Conservation (phyloP, 257 asterid genomes). For the Catharanthus roseus region DNA sequence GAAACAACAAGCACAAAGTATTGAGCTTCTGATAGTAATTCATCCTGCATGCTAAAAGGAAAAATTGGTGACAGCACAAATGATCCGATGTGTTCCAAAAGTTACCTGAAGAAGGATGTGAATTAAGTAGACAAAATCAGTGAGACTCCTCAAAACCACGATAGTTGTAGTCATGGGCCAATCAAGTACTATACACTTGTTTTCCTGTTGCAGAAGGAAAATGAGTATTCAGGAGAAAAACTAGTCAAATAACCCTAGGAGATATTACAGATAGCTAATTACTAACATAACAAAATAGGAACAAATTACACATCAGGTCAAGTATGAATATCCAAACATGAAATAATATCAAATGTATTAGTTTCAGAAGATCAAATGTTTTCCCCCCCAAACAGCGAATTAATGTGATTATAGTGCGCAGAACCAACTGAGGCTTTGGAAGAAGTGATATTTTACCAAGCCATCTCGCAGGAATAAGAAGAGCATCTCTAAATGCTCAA, state of each 20-base stretch:
- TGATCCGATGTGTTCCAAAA: background rate
- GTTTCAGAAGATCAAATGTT: background rate
- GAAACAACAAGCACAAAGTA: background rate
- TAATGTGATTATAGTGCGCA: background rate
- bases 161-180: conserved; percentile 53
- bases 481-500: background rate
- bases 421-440: background rate
- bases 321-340: background rate
- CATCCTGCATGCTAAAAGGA: background rate
- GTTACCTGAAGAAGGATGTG: conserved; percentile 88
- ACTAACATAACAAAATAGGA: background rate
- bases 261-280: background rate
- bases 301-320: background rate
- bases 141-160: conserved; percentile 59
- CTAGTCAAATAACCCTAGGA: conserved; percentile 2
- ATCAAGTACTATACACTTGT: conserved; percentile 59
- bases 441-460: background rate
- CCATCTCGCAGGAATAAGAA: background rate
- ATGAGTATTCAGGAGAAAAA: conserved; percentile 10
- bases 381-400: background rate
- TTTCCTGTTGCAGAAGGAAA: conserved; percentile 33
- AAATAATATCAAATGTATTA: background rate
- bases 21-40: background rate
- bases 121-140: conserved; percentile 65
- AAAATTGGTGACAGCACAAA: background rate